Conservation (phyloP, 805 yeast species). For the Cyberlindnera mycetangii region DNA sequence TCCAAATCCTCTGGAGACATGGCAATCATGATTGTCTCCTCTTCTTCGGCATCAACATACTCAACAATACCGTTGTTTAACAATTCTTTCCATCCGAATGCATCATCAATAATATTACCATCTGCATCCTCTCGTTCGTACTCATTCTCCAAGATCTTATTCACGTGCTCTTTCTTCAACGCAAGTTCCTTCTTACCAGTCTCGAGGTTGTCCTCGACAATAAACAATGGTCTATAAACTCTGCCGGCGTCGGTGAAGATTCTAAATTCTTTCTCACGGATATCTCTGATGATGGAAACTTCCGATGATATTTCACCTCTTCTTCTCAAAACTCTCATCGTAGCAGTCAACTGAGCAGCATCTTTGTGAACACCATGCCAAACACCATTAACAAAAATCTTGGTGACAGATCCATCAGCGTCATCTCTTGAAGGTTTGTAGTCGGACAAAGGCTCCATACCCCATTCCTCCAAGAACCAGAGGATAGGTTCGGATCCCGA, state of each 20-base stretch:
- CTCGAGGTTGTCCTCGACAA: constrained; percentile 83
- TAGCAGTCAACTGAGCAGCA: constrained; percentile 87
- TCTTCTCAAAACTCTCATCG: constrained; percentile 89
- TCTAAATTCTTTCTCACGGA: constrained; percentile 93
- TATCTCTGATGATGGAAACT: constrained; percentile 94
- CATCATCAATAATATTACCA: constrained; percentile 8
- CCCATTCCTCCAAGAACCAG: constrained; percentile 96
- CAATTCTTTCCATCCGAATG: constrained; percentile 80
- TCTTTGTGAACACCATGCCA: constrained; percentile 99
- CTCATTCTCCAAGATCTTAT: constrained; percentile 50
- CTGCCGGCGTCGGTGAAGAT: constrained; percentile 98
- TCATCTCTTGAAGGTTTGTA: constrained; percentile 90
- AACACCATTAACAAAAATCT: constrained; percentile 96
- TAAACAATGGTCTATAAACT: constrained; percentile 93
- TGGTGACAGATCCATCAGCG: constrained; percentile 80
- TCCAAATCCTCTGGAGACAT: constrained; percentile 98
- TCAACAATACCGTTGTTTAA: constrained; percentile 87
- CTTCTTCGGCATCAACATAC: constrained; percentile 98
- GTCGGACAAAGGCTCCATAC: constrained; percentile 96
- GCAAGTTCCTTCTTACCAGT: constrained; percentile 65
- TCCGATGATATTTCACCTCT: constrained; percentile 94
- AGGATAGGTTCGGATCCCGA: constrained; percentile 94
- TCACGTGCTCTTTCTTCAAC: constrained; percentile 80
- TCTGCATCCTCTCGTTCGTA: constrained; percentile 33
- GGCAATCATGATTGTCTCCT: constrained; percentile 96